Evolutionary conservation across 192 early-diverging fungal genomes (phyloP), one percentile per base, ranked within the genome.

Genomic region (Mortierella claussenii): DNA sequence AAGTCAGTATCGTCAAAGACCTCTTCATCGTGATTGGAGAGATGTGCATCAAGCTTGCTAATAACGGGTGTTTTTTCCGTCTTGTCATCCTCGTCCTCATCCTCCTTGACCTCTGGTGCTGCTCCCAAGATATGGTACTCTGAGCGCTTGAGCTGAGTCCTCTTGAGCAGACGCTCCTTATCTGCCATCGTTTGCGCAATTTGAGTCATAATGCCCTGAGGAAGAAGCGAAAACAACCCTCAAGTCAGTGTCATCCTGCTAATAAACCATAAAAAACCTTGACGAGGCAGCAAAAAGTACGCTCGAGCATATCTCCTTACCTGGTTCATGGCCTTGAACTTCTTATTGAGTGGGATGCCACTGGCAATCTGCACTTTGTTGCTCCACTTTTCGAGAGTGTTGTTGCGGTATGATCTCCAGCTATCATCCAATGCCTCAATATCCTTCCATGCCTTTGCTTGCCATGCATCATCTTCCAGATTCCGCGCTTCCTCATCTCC

Each of bases 1-100:
- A 95, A 99, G 79, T 99, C 97, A 1, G 89, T 86, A 66, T 99
- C 97, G 68, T 99, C 97, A 83, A 97, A 99, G 31, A 99, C 90
- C 53, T 98, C 93, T 12, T 79, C 61, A 57, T 97, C 95, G 58
- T 93, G 87, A 49, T 95, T 89, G 31, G 84, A 74, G 45, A 91
- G 70, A 68, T 88, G 86, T 21, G 80, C 80, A 60, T 91, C 93
- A 36, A 75, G 56, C n/a, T 75, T 75, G 62, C 60, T 66, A 36
- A 26, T 11, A 1, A 53, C 45, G 4, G 71, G 71, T 1, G 63
- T 66, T 37, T 76, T 71, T 54, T 74, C 67, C 32, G 78, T 73
- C 37, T 48, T 68, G n/a, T 79, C 80, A 42, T 82, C 80, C 36
- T 78, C 65, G 20, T 64, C 60, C 37, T 69, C 65, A 2, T 81